These are phyloP conservation scores for Skeletonema potamos DNA, from an alignment of 108 stramenopile species.

Conservation along the genomic window DNA sequence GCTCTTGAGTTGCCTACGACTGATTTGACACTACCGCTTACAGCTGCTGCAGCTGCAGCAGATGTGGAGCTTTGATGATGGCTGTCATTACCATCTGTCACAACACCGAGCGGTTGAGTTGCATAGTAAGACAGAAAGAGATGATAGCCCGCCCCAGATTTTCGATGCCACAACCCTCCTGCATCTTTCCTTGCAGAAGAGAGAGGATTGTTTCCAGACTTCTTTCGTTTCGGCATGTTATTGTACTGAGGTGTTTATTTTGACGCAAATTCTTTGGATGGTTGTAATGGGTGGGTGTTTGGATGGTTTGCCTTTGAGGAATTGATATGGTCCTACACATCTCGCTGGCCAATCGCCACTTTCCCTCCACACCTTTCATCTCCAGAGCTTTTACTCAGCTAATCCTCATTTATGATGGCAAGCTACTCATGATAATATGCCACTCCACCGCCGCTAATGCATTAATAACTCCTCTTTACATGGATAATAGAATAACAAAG, in stretches of 20 bases:
- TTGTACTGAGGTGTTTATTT: too few relatives aligned
- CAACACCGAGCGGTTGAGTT: slow-evolving; percentile 55
- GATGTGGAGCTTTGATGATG: not conserved
- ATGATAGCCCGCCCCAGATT: slow-evolving; percentile 62
- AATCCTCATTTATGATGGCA: too few relatives aligned
- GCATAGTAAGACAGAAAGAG: slow-evolving; percentile 71
- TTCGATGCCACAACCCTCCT: slow-evolving; percentile 61
- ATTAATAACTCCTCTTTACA: not conserved
- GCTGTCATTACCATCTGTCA: slow-evolving; percentile 4
- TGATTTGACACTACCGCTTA: not conserved
- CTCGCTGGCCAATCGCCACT: too few relatives aligned
- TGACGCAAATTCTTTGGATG: too few relatives aligned
- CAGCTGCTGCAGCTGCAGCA: not conserved
- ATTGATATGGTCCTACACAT: too few relatives aligned
- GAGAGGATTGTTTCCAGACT: slow-evolving; percentile 18
- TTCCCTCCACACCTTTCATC: too few relatives aligned
- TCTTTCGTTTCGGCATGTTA: slow-evolving; percentile 14
- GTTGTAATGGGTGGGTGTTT: too few relatives aligned
- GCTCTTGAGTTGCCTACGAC: slow-evolving; percentile 61
- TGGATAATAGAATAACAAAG: not conserved
- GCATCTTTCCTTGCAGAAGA: slow-evolving; percentile 28
- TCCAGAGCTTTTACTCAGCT: too few relatives aligned
- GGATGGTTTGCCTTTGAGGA: too few relatives aligned
- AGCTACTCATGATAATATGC: too few relatives aligned
- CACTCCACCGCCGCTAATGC: not conserved